Evolutionary conservation across 2,329 filamentous ascomycete genomes (phyloP).

Genomic region (Coniella lustricola): DNA sequence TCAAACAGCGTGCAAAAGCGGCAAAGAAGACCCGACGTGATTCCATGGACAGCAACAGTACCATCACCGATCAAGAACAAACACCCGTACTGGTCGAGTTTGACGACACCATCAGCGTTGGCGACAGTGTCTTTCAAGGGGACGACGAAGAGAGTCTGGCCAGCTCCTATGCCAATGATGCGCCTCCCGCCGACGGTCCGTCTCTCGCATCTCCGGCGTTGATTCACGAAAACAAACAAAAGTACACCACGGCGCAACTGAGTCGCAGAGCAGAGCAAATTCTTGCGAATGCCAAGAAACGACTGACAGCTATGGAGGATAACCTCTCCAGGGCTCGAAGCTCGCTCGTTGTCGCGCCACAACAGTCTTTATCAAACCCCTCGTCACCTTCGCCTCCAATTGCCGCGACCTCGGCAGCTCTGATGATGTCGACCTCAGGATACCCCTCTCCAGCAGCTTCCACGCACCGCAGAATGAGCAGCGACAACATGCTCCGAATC

Average conservation of each 20-base stretch:
- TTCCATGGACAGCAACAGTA: slow-evolving; percentile 56
- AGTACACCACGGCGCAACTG: slow-evolving; percentile 65
- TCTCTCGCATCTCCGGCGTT: background rate
- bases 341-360: slow-evolving; percentile 54
- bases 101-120: slow-evolving; percentile 55
- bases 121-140: slow-evolving; percentile 59
- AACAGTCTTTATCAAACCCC: slow-evolving; percentile 47
- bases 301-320: slow-evolving; percentile 87
- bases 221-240: slow-evolving; percentile 41
- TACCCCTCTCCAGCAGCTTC: slow-evolving; percentile 20
- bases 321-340: slow-evolving; percentile 75
- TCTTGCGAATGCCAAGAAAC: slow-evolving; percentile 83
- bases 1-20: slow-evolving; percentile 38
- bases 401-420: slow-evolving; percentile 32
- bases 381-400: slow-evolving; percentile 48
- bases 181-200: slow-evolving; percentile 14
- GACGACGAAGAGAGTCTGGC: slow-evolving; percentile 62
- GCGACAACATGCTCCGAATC: slow-evolving; percentile 49
- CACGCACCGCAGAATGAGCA: slow-evolving; percentile 53
- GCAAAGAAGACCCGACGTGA: slow-evolving; percentile 41
- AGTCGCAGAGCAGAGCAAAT: slow-evolving; percentile 84
- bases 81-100: slow-evolving; percentile 48
- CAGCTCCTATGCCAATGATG: slow-evolving; percentile 46
- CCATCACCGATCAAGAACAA: slow-evolving; percentile 46
- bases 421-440: slow-evolving; percentile 26